Base-by-base conservation (phyloP, 1,139 yeast genomes). In the Zygosaccharomyces sapae region DNA sequence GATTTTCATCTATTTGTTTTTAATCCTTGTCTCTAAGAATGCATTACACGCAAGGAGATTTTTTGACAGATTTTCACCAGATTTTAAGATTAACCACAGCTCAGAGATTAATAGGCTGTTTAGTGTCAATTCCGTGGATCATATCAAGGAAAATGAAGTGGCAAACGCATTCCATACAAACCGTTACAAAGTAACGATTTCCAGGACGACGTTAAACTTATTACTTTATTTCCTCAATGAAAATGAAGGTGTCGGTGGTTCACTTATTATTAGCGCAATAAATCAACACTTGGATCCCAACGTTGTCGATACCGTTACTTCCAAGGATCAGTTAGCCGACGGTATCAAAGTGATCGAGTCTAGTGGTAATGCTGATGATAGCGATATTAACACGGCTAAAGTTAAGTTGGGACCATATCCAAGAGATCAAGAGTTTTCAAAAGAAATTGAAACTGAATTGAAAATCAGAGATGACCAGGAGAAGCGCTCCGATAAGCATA, bases 171-270 rank as follows among this genome's bases (percentile, higher is more conserved):
- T 84, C 67, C 73, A 86, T 55, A 72, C 75, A 38, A 80, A 85
- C 69, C 84, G 86, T 62, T 92, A 89, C 67, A 75, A 80, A 47
- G 74, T 92, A 19, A 77, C 80, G 41, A 82, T 92, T 38, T 85
- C 96, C 10, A 83, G 86, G 54, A 89, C 97, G 0, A 81, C 96
- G 3, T 76, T 92, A 61, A 94, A 89, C 62, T 71, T 92, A 56
- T 75, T 92, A 56, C 72, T 94, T 45, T 87, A 87, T 65, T 92
- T 89, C 58, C 70, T 94, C 49, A 95, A 88, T 64, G 97, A 92
- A 62, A 87, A 88, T 62, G 97, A 89, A 67, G 86, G 87, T 5
- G 83, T 83, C 45, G 97, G 97, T 33, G 98, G 98, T 3, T 85
- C 94, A 2, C 77, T 90, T 39, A 74, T 90, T 47, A 86, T 92